Evolutionary conservation across 148 eudicot species (phyloP), one percentile per base, ranked within the genome.

Genomic region (Fagopyrum esculentum): DNA sequence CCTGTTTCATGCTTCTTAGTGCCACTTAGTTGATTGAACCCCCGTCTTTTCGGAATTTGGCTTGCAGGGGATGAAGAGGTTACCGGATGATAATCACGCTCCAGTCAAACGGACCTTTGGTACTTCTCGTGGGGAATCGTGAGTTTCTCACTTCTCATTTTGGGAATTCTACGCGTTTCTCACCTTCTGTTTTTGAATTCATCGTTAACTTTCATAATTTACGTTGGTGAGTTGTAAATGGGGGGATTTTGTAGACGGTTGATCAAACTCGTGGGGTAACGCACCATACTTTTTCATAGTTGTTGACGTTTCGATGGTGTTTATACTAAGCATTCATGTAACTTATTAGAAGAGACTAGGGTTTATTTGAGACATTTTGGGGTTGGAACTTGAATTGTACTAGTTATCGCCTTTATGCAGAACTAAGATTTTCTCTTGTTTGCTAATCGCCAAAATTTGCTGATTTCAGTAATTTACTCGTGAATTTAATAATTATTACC

Each of bases 111-210:
- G 96, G 64, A 91, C 91, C 26, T 89, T 87, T 60, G 85, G 83
- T 48, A 82, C 87, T 77, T 83, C 94, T 61, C 83, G 93, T 30
- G 93, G 83, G 51, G 96, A 92, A 85, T 86, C 93, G 98, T 93
- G 80, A 87, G 90, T 79, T 78, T 40, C 76, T 17, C 30, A 26
- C 44, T 10, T 22, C 45, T 52, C 11, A 10, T 71, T 74, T 15
- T 72, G 12, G 15, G 6, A 69, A 51, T 73, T 40, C 48, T 45
- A 7, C 45, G 50, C 44, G 61, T 71, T 30, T 7, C 64, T 45
- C 47, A 43, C 77, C 61, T 1, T 10, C 0, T 43, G 26, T 44
- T 76, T 22, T 22, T 48, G 66, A 68, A 61, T 71, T 79, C 59
- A 63, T 61, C 74, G 26, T 29, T 45, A 69, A 52, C 6, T 35